Conservation (phyloP, 1,284 basidiomycete species). For the Hymenochaete sp. region DNA sequence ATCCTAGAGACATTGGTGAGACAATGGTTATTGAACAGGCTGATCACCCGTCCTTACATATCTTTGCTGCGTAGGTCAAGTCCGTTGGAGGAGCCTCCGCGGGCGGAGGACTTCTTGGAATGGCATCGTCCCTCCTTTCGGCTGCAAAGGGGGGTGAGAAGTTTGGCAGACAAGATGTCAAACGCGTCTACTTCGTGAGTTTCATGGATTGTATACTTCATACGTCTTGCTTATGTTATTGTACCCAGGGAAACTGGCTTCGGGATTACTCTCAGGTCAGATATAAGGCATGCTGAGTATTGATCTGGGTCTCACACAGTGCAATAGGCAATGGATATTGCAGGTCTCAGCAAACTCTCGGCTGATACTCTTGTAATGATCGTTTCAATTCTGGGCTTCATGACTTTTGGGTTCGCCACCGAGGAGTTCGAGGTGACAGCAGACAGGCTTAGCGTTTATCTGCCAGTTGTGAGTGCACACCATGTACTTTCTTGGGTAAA, state of each 20-base stretch:
- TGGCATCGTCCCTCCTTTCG: conserved; percentile 40
- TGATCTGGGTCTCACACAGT: background rate
- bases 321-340: conserved; percentile 71
- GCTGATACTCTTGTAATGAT: conserved; percentile 68
- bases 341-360: conserved; percentile 50
- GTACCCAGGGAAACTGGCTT: conserved; percentile 51
- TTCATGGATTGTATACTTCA: background rate
- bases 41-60: too few relatives aligned
- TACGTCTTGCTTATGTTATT: conserved; percentile 8
- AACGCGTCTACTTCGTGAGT: conserved; percentile 57
- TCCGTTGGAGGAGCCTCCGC: conserved; percentile 40
- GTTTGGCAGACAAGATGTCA: conserved; percentile 52
- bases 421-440: conserved; percentile 76
- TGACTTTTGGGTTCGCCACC: conserved; percentile 65
- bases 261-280: conserved; percentile 52
- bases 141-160: conserved; percentile 43
- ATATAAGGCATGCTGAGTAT: background rate
- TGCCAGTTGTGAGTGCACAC: conserved; percentile 47
- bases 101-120: conserved; percentile 39
- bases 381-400: conserved; percentile 62
- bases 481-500: conserved; percentile 18
- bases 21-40: too few relatives aligned
- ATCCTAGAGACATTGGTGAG: conserved; percentile 47
- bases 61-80: too few relatives aligned
- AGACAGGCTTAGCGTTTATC: conserved; percentile 77